Conservation (phyloP, 352 stramenopile genomes). For the Blastocystis sp. region DNA sequence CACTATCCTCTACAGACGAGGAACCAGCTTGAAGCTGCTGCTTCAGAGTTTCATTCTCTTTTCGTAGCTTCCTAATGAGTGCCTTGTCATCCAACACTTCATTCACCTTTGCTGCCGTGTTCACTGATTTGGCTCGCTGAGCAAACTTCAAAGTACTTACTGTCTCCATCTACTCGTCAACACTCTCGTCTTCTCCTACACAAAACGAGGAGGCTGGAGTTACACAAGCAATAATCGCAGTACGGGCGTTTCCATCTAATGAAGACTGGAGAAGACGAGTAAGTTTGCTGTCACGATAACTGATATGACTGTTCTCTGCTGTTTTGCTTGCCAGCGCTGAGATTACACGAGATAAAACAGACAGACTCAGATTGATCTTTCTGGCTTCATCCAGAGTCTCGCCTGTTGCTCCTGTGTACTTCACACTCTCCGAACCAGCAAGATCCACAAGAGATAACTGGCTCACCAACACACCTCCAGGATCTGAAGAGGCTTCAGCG, state of each 20-base stretch:
- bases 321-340: constrained; percentile 66
- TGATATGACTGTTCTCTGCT: constrained; percentile 75
- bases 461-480: constrained; percentile 80
- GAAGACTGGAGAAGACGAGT: constrained; percentile 91
- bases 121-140: constrained; percentile 80
- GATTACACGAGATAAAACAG: constrained; percentile 88
- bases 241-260: constrained; percentile 85
- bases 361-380: constrained; percentile 90
- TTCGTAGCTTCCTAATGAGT: constrained; percentile 74
- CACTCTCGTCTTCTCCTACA: not conserved
- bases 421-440: constrained; percentile 88
- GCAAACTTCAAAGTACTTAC: constrained; percentile 83
- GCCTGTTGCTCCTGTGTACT: constrained; percentile 85
- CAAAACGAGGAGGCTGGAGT: constrained; percentile 73
- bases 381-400: constrained; percentile 85
- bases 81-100: constrained; percentile 83
- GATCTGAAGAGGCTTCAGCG: constrained; percentile 53
- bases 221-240: constrained; percentile 90
- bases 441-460: constrained; percentile 93
- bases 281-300: constrained; percentile 93
- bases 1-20: constrained; percentile 65
- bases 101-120: constrained; percentile 76
- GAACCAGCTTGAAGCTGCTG: constrained; percentile 73
- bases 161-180: constrained; percentile 71
- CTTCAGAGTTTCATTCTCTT: constrained; percentile 76